Conservation (phyloP, 148 eudicot genomes). For the Fagopyrum homotropicum region DNA sequence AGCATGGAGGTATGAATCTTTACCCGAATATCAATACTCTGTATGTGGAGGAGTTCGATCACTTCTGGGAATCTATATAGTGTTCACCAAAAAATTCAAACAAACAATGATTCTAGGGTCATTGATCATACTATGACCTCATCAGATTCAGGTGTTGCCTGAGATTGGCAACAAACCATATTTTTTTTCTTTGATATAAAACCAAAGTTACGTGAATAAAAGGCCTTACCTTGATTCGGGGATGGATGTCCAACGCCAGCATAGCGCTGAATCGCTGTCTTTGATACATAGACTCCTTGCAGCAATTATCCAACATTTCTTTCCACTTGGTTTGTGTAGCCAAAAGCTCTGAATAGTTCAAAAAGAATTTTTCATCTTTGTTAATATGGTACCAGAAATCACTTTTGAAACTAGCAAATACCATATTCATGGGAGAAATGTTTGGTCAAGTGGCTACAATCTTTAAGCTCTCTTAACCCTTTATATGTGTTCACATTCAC, state of each 20-base stretch:
- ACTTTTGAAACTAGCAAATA: too few relatives aligned
- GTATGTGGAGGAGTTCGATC: constrained; percentile 36
- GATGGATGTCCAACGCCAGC: constrained; percentile 51
- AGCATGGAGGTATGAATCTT: constrained; percentile 27
- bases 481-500: too few relatives aligned
- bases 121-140: too few relatives aligned
- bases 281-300: constrained; percentile 33
- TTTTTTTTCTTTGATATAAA: background rate
- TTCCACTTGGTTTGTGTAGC: constrained; percentile 49
- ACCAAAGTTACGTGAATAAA: background rate
- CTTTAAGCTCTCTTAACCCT: too few relatives aligned
- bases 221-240: constrained; percentile 44
- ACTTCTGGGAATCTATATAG: constrained; percentile 48
- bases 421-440: too few relatives aligned
- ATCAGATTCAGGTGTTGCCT: too few relatives aligned
- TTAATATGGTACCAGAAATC: too few relatives aligned
- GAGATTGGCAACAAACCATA: background rate
- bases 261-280: constrained; percentile 51
- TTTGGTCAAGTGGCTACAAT: too few relatives aligned
- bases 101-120: background rate
- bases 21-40: constrained; percentile 49
- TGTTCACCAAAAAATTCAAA: background rate
- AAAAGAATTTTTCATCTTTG: too few relatives aligned
- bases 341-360: constrained; percentile 40
- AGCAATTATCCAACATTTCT: constrained; percentile 2